A percentile compares a stretch with the other conserved stretches of the same genome.
Conservation (phyloP, 2,329 filamentous ascomycete species). For the Blumeriella jaapii region DNA sequence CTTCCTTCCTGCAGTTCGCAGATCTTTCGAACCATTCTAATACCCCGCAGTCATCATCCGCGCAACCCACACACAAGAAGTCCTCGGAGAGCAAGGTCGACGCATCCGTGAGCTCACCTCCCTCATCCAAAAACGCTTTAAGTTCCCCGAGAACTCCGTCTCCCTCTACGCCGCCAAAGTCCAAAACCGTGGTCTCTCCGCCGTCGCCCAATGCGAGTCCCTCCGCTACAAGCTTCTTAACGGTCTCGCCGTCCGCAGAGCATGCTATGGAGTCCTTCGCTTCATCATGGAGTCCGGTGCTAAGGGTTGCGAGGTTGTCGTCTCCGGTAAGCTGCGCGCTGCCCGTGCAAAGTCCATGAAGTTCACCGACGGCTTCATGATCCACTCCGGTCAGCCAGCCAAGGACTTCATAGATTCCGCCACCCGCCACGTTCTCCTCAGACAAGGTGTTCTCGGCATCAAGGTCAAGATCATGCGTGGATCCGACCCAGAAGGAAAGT, state of each 20-base stretch:
- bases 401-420: conserved; percentile 99
- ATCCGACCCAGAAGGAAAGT: conserved; percentile 98
- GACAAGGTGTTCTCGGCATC: conserved; percentile 99
- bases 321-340: conserved; percentile 97
- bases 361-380: conserved; percentile 99
- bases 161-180: conserved; percentile 99
- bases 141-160: conserved; percentile 99
- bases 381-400: conserved; percentile 99
- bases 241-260: conserved; percentile 94
- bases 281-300: conserved; percentile 99
- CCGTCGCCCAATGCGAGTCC: conserved; percentile 99
- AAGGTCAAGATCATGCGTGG: conserved; percentile 99
- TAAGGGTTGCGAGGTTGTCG: conserved; percentile 99
- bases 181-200: conserved; percentile 99
- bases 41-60: conserved; percentile 61
- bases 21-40: background rate
- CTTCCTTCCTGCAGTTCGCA: too few relatives aligned
- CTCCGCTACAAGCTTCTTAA: conserved; percentile 99
- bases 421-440: conserved; percentile 97
- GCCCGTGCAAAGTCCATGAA: conserved; percentile 99
- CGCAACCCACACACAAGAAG: conserved; percentile 99
- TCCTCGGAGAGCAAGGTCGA: conserved; percentile 98
- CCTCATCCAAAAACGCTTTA: conserved; percentile 99
- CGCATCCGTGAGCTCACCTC: conserved; percentile 99
- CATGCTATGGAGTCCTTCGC: conserved; percentile 98